Percentiles rank a stretch among this genome's conserved stretches.
phyloP scores from a whole-genome alignment of 371 early-diverging fungal species.

The Lichtheimia corymbifera region DNA sequence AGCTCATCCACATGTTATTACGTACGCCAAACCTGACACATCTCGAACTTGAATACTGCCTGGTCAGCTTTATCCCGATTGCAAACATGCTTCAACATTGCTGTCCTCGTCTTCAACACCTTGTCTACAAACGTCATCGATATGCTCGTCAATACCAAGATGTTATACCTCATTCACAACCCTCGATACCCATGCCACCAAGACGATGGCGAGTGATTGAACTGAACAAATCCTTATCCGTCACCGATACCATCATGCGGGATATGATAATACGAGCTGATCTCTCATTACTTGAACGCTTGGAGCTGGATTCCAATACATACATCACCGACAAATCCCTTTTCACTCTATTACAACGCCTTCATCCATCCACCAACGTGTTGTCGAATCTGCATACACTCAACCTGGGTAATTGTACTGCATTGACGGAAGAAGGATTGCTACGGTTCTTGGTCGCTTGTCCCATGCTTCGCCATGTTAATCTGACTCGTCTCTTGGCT shows the following conservation, averaged over 20 bases:
- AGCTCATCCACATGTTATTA: constrained; percentile 17
- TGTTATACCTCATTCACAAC: not conserved
- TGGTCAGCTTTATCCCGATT: constrained; percentile 23
- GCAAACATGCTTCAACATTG: constrained; percentile 16
- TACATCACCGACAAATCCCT: constrained; percentile 12
- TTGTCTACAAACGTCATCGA: constrained; percentile 3
- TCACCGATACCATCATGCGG: constrained; percentile 5
- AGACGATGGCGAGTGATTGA: constrained; percentile 3
- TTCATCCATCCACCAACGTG: not conserved
- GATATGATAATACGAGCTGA: not conserved
- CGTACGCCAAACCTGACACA: constrained; percentile 16
- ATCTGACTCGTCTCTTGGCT: constrained; percentile 7
- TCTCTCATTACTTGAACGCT: not conserved
- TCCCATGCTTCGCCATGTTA: not conserved
- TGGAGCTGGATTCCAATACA: constrained; percentile 10
- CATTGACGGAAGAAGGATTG: constrained; percentile 4
- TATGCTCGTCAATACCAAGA: not conserved
- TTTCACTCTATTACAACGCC: not conserved
- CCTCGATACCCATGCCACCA: not conserved
- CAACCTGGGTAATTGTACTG: constrained; percentile 1
- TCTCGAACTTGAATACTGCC: constrained; percentile 16
- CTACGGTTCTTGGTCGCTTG: not conserved
- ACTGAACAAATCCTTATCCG: not conserved
- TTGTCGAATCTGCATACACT: not conserved
- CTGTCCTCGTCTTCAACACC: constrained; percentile 10